A percentile compares a stretch with the other conserved stretches of the same genome.
These are phyloP conservation scores for Pseudogymnoascus sp. DNA, from an alignment of 2,329 filamentous ascomycete genomes.

Conservation along the genomic window DNA sequence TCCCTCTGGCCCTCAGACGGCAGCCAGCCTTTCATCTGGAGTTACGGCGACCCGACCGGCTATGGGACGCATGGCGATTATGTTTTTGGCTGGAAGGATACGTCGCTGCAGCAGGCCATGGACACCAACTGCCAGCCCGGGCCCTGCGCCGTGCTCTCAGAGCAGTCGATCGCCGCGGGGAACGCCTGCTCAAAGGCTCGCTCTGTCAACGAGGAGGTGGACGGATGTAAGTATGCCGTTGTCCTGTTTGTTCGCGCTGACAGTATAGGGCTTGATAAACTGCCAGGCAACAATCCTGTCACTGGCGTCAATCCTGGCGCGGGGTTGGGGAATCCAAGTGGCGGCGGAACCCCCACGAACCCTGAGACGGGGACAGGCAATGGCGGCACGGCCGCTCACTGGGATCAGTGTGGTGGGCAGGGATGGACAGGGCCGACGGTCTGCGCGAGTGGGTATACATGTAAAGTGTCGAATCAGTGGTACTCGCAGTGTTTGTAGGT, in stretches of 20 bases:
- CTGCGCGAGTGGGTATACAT: conserved; percentile 14
- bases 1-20: conserved; percentile 36
- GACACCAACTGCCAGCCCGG: conserved; percentile 40
- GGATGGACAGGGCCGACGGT: conserved; percentile 5
- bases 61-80: conserved; percentile 43
- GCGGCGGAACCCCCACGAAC: neutral
- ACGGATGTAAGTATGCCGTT: conserved; percentile 35
- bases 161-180: conserved; percentile 37
- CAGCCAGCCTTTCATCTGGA: conserved; percentile 35
- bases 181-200: conserved; percentile 38
- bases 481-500: conserved; percentile 13
- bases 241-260: neutral
- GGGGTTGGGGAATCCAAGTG: neutral
- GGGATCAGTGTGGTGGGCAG: neutral
- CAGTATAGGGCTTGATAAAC: conserved; percentile 9
- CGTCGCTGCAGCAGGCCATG: conserved; percentile 41
- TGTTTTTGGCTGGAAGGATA: conserved; percentile 42
- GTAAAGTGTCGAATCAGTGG: conserved; percentile 13
- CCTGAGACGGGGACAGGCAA: neutral
- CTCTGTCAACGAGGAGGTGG: conserved; percentile 39
- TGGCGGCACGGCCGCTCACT: conserved; percentile 16
- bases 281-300: conserved; percentile 12
- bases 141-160: conserved; percentile 36
- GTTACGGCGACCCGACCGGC: conserved; percentile 35
- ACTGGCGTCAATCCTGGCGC: conserved; percentile 8